A percentile compares a stretch with the other conserved stretches of the same genome.
Evolutionary conservation across 495 filamentous ascomycete genomes (phyloP).

Genomic region (Hypoxylon trugodes): DNA sequence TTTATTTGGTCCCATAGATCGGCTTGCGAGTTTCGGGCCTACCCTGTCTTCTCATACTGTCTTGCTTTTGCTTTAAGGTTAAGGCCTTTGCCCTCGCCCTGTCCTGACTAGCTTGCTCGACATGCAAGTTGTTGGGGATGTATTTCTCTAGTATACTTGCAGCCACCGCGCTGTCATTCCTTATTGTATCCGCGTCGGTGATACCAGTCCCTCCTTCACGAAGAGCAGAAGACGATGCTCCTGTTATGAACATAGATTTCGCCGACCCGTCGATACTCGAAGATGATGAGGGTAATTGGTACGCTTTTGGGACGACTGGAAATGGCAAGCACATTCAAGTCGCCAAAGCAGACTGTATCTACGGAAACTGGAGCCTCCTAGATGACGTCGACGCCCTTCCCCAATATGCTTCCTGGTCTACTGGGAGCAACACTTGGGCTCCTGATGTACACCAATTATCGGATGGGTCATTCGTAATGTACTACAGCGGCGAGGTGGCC

Average conservation of each 20-base stretch:
- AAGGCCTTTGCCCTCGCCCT: constrained; percentile 5
- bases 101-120: constrained; percentile 13
- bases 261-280: constrained; percentile 49
- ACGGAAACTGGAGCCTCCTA: constrained; percentile 44
- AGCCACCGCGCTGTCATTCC: constrained; percentile 32
- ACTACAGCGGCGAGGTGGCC: constrained; percentile 62
- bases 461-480: constrained; percentile 63
- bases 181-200: constrained; percentile 21
- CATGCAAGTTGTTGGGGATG: constrained; percentile 33
- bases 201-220: constrained; percentile 1
- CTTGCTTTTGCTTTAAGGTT: constrained; percentile 28
- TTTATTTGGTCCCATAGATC: constrained; percentile 30
- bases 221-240: constrained; percentile 13
- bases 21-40: constrained; percentile 1
- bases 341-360: constrained; percentile 37
- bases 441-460: constrained; percentile 53
- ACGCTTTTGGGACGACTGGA: constrained; percentile 50
- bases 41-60: constrained; percentile 1
- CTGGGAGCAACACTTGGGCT: constrained; percentile 55
- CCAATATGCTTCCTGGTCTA: constrained; percentile 42
- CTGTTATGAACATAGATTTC: constrained; percentile 42
- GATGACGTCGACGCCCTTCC: constrained; percentile 42
- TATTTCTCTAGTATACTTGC: constrained; percentile 28
- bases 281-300: constrained; percentile 45
- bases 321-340: constrained; percentile 47